Percentiles rank a stretch among this genome's conserved stretches.
Evolutionary conservation across 495 filamentous ascomycete species (phyloP).

Genomic region (Daldinia bambusicola): DNA sequence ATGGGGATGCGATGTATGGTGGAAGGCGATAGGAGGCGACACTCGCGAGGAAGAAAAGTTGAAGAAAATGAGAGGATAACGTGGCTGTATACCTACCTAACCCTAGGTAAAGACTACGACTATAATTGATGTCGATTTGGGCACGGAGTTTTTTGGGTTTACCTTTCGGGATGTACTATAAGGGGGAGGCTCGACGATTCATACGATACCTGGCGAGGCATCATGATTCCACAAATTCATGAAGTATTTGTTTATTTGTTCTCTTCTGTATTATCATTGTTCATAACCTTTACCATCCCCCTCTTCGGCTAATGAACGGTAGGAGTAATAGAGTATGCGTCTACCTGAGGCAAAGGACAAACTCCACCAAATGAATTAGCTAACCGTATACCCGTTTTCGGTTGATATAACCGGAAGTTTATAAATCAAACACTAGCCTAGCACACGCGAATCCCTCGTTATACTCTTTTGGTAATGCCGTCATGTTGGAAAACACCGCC

Average conservation of each 20-base stretch:
- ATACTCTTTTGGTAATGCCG: neutral
- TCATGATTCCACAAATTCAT: conserved; percentile 39
- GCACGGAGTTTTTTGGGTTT: conserved; percentile 41
- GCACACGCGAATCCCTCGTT: neutral
- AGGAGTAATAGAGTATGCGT: conserved; percentile 9
- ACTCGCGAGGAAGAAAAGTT: conserved; percentile 54
- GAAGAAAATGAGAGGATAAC: conserved; percentile 17
- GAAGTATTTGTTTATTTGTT: conserved; percentile 17
- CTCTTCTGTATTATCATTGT: conserved; percentile 37
- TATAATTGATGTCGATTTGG: conserved; percentile 25
- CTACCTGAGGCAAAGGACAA: neutral
- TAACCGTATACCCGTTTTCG: neutral
- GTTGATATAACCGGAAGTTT: neutral
- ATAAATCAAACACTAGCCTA: neutral
- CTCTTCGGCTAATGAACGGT: conserved; percentile 28
- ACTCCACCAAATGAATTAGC: neutral
- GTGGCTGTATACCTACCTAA: neutral
- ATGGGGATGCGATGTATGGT: conserved; percentile 96
- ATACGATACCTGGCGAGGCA: conserved; percentile 29
- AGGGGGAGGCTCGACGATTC: conserved; percentile 17
- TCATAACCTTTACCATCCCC: conserved; percentile 19
- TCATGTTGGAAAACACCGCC: neutral
- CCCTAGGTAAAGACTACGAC: neutral
- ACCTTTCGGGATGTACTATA: conserved; percentile 23
- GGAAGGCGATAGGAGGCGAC: conserved; percentile 80